These are phyloP conservation scores for Sporisorium exsertum DNA, from an alignment of 1,284 basidiomycete species.

Conservation along the genomic window DNA sequence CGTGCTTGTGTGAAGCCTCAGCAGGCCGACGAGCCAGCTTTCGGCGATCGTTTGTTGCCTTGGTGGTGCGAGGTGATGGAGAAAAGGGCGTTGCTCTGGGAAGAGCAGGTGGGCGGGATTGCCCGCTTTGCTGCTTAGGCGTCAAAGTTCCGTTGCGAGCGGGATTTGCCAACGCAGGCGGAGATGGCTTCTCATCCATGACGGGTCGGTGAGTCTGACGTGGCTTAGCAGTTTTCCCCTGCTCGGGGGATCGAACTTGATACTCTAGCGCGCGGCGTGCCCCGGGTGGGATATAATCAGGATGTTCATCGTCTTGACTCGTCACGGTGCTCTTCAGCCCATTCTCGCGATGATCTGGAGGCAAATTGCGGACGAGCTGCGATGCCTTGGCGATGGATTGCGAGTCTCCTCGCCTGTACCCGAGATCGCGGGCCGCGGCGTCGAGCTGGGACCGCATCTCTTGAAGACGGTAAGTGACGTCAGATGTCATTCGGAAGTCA, in stretches of 20 bases:
- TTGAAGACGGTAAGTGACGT: conserved; percentile 67
- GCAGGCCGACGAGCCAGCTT: conserved; percentile 56
- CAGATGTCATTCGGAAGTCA: conserved; percentile 37
- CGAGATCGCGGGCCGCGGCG: conserved; percentile 23
- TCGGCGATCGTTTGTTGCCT: conserved; percentile 12
- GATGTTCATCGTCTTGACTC: not conserved
- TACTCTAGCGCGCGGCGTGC: conserved; percentile 9
- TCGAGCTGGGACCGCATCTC: conserved; percentile 47
- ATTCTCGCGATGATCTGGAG: not conserved
- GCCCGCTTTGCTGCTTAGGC: not conserved
- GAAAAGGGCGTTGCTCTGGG: not conserved
- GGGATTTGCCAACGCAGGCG: not conserved
- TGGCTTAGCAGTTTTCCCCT: not conserved
- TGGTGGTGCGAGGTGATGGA: conserved; percentile 4
- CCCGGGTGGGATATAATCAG: conserved; percentile 14
- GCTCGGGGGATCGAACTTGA: conserved; percentile 5
- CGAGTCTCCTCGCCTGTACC: not conserved
- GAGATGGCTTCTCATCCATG: not conserved
- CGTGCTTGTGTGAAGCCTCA: conserved; percentile 53
- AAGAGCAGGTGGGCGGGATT: not conserved
- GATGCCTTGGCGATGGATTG: conserved; percentile 3
- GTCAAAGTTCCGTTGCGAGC: conserved; percentile 7
- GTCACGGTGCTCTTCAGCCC: not conserved
- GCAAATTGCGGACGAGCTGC: not conserved
- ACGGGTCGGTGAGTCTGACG: not conserved